phyloP scores from a whole-genome alignment of 495 filamentous ascomycete genomes.

The Jackrogersella minutella region DNA sequence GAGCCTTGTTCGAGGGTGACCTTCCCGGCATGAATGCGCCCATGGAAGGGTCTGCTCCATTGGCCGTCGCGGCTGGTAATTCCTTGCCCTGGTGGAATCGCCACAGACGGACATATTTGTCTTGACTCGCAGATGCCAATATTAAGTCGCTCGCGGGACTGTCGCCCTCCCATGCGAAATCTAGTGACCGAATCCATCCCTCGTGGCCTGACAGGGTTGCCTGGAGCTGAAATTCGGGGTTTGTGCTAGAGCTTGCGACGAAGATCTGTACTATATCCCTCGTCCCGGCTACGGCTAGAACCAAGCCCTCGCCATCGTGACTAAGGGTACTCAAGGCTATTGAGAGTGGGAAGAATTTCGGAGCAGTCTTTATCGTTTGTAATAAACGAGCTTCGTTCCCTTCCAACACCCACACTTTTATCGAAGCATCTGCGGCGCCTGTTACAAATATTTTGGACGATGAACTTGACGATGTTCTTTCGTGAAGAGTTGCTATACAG shows the following conservation, averaged over 20 bases:
- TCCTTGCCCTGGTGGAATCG: slow-evolving; percentile 75
- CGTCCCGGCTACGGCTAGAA: slow-evolving; percentile 87
- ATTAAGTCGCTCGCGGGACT: slow-evolving; percentile 69
- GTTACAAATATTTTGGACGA: slow-evolving; percentile 63
- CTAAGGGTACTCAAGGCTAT: slow-evolving; percentile 70
- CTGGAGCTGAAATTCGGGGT: slow-evolving; percentile 69
- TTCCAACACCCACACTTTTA: slow-evolving; percentile 77
- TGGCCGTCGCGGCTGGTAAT: slow-evolving; percentile 58
- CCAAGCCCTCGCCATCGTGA: slow-evolving; percentile 53
- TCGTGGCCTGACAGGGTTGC: slow-evolving; percentile 90
- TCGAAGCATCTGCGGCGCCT: slow-evolving; percentile 81
- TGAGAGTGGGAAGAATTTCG: slow-evolving; percentile 81
- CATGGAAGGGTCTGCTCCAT: slow-evolving; percentile 53
- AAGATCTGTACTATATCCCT: slow-evolving; percentile 79
- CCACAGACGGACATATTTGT: slow-evolving; percentile 97
- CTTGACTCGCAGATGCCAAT: slow-evolving; percentile 93
- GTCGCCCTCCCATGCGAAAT: slow-evolving; percentile 71
- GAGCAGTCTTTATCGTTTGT: slow-evolving; percentile 76
- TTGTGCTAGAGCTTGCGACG: slow-evolving; percentile 51
- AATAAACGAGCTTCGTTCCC: slow-evolving; percentile 59
- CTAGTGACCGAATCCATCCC: slow-evolving; percentile 89
- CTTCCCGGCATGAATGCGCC: slow-evolving; percentile 65
- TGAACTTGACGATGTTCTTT: slow-evolving; percentile 11
- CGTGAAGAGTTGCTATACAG: slow-evolving; percentile 67
- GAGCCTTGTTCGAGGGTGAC: slow-evolving; percentile 86